Conservation (phyloP, 805 yeast genomes). For the Blastobotrys peoriensis region DNA sequence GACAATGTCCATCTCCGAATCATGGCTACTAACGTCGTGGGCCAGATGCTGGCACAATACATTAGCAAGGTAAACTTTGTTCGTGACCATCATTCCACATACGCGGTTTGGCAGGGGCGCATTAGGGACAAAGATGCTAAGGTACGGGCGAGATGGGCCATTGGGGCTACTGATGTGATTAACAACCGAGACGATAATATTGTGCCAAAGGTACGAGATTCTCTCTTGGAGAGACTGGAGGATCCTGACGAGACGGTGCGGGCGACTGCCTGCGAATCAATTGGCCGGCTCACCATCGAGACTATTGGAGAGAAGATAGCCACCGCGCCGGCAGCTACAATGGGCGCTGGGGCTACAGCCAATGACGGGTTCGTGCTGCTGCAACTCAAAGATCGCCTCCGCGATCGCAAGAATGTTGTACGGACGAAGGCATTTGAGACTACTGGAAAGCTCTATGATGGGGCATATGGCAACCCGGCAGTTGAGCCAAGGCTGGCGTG, state of each 20-base stretch:
- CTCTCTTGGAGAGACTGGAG: slow-evolving; percentile 60
- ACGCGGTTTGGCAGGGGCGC: slow-evolving; percentile 68
- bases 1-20: slow-evolving; percentile 61
- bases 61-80: slow-evolving; percentile 53
- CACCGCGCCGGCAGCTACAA: slow-evolving; percentile 29
- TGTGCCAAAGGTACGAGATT: background rate
- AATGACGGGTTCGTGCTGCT: slow-evolving; percentile 37
- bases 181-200: slow-evolving; percentile 35
- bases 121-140: slow-evolving; percentile 53
- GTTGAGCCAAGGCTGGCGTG: slow-evolving; percentile 34
- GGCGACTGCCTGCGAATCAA: slow-evolving; percentile 47
- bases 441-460: slow-evolving; percentile 50
- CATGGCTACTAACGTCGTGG: slow-evolving; percentile 68
- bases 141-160: slow-evolving; percentile 69
- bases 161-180: slow-evolving; percentile 47
- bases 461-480: slow-evolving; percentile 34
- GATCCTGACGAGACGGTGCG: slow-evolving; percentile 76
- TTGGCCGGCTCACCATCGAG: slow-evolving; percentile 39
- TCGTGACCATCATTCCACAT: slow-evolving; percentile 51
- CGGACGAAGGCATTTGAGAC: slow-evolving; percentile 53
- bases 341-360: background rate
- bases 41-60: slow-evolving; percentile 48
- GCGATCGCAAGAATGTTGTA: slow-evolving; percentile 65
- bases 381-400: slow-evolving; percentile 54
- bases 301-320: slow-evolving; percentile 42